A percentile compares a stretch with the other conserved stretches of the same genome.
Evolutionary conservation across 2,329 filamentous ascomycete species (phyloP).

Genomic region (Harringtonia aguacate): DNA sequence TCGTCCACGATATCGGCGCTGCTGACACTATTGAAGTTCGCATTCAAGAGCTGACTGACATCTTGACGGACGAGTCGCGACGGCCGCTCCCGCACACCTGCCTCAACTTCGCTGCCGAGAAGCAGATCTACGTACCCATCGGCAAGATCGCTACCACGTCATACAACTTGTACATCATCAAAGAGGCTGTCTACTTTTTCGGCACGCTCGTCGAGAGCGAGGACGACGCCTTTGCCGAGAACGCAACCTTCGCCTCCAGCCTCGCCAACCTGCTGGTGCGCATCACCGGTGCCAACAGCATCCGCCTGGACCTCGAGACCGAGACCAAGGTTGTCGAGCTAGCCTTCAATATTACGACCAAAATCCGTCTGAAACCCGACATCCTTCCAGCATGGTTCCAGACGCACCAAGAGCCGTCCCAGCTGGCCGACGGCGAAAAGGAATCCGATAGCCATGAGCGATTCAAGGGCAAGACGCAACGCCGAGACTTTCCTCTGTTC

Average conservation of each 20-base stretch:
- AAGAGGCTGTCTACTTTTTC: constrained; percentile 76
- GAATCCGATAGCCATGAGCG: constrained; percentile 56
- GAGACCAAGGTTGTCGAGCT: constrained; percentile 87
- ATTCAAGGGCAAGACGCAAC: constrained; percentile 76
- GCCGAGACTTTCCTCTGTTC: constrained; percentile 90
- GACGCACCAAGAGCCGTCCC: constrained; percentile 31
- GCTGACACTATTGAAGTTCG: constrained; percentile 52
- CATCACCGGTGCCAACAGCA: constrained; percentile 63
- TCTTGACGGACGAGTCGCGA: constrained; percentile 82
- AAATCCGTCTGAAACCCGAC: constrained; percentile 80
- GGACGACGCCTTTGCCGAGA: constrained; percentile 89
- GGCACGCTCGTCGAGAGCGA: constrained; percentile 91
- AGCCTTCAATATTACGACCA: constrained; percentile 91
- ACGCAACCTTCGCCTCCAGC: constrained; percentile 72
- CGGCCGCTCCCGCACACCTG: constrained; percentile 85
- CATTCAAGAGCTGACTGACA: constrained; percentile 53
- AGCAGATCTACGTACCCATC: constrained; percentile 82
- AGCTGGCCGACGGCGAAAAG: constrained; percentile 17
- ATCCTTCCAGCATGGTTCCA: constrained; percentile 91
- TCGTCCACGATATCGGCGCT: constrained; percentile 48
- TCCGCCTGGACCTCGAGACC: constrained; percentile 66
- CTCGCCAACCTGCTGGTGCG: constrained; percentile 77
- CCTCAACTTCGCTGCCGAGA: constrained; percentile 73
- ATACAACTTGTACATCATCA: constrained; percentile 76
- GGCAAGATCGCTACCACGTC: constrained; percentile 81